Evolutionary conservation across 306 rosid species (phyloP).

Genomic region (Rubus idaeus): DNA sequence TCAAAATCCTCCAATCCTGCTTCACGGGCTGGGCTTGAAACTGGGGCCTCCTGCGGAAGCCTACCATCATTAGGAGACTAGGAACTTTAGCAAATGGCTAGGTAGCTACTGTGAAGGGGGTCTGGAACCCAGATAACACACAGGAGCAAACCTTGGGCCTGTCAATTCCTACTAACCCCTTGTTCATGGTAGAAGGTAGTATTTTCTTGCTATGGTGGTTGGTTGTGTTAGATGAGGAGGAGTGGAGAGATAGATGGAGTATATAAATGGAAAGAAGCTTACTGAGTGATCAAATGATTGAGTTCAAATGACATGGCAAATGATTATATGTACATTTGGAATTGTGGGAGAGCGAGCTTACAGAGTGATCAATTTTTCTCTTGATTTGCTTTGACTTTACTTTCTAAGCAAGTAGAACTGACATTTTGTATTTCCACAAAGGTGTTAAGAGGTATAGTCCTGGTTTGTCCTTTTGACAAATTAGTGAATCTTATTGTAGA

Average conservation of each 20-base stretch:
- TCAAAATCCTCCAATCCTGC: not conserved
- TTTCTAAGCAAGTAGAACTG: not conserved
- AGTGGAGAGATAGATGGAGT: not conserved
- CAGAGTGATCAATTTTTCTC: not conserved
- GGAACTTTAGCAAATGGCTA: not conserved
- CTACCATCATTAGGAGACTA: not conserved
- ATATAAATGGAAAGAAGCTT: not conserved
- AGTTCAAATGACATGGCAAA: not conserved
- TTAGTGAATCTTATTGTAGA: not conserved
- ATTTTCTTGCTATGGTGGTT: not conserved
- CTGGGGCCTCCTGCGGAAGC: not conserved
- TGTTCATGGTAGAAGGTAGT: not conserved
- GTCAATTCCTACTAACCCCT: not conserved
- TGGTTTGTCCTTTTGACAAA: not conserved
- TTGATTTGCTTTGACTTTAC: not conserved
- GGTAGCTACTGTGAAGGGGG: not conserved
- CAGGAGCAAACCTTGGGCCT: conserved; percentile 1
- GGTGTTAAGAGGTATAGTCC: not conserved
- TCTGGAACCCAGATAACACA: not conserved
- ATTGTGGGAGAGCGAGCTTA: not conserved
- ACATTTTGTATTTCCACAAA: not conserved
- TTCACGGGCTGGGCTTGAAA: not conserved
- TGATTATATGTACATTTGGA: conserved; percentile 1
- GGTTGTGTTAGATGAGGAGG: conserved; percentile 5
- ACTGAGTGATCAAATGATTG: too few species aligned